Base-by-base conservation (phyloP, 2,329 filamentous ascomycete species). In the Alternaria arbusti region DNA sequence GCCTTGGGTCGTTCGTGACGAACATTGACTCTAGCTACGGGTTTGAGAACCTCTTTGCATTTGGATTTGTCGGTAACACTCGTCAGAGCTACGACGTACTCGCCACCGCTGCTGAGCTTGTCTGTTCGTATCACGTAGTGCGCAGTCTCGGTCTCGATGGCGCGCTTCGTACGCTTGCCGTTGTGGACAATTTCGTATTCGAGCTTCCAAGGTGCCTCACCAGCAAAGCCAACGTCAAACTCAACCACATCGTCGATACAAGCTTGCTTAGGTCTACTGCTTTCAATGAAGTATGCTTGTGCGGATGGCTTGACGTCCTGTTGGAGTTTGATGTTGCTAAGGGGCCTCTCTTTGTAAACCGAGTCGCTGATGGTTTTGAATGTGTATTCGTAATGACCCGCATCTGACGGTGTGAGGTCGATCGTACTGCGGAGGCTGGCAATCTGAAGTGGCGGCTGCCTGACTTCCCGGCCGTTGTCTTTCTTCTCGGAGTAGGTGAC, bases 301-400 rank as follows among this genome's bases (percentile, higher is more conserved):
- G 96, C 95, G 5, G 94, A 92, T 10, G 96, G 96, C 79, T 96
- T 97, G 70, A 99, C 95, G 72, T 93, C 90, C 79, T 98, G 95
- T 79, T 96, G 91, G 44, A 98, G 82, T 10, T 88, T 81, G 65
- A 90, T 86, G 54, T 90, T 88, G 26, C 84, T 85, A 22, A 78
- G 57, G 6, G 68, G 57, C 23, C 71, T 68, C 2, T 86, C 85
- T 30, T 86, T 86, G 81, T 99, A 99, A 30, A 98, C 90, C 49
- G 86, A 85, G 79, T 99, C 96, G 67, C 90, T 88, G 61, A 99
- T 90, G 44, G 89, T 88, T 67, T 87, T 87, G 81, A 99, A 97
- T 23, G 89, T 86, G 79, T 98, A 99, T 70, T 88, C 91, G 82
- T 97, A 97, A 58, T 90, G 89, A 3, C 96, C 96, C 22, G 94